Percentiles rank a stretch among this genome's conserved stretches.
These are phyloP conservation scores for Linnemannia zychae DNA, from an alignment of 192 early-diverging fungal genomes.

Conservation along the genomic window DNA sequence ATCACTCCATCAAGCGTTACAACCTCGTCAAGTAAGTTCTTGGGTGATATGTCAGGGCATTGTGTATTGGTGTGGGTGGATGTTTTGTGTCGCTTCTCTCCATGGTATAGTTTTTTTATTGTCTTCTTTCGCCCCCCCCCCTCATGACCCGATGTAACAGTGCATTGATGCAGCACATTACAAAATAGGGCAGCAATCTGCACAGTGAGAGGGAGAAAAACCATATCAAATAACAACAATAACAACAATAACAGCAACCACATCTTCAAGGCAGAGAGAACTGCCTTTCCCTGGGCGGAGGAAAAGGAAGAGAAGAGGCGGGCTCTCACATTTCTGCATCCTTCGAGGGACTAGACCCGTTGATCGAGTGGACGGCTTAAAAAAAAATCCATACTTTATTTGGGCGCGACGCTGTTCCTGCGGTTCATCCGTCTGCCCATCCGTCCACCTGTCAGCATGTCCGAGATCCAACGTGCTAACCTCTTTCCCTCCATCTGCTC, in stretches of 20 bases:
- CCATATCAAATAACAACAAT: neutral
- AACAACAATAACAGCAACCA: neutral
- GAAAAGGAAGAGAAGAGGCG: neutral
- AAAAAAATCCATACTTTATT: conserved; percentile 8
- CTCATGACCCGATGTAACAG: neutral
- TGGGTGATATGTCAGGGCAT: neutral
- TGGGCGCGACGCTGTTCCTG: conserved; percentile 11
- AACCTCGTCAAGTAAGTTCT: conserved; percentile 37
- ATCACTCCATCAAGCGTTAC: conserved; percentile 33
- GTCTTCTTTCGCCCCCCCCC: neutral
- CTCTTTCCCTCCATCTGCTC: neutral
- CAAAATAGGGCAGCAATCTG: neutral
- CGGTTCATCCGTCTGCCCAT: neutral
- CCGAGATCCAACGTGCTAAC: neutral
- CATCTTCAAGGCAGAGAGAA: too few species aligned
- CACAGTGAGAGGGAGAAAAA: neutral
- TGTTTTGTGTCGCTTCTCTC: neutral
- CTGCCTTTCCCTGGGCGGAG: too few species aligned
- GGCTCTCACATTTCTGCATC: neutral
- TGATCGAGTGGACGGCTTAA: neutral
- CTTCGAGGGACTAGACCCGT: neutral
- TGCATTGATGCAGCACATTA: neutral
- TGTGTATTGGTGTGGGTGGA: neutral
- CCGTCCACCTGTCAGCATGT: neutral
- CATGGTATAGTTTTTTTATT: neutral